A percentile compares a stretch with the other conserved stretches of the same genome.
phyloP scores from a whole-genome alignment of 1,284 basidiomycete genomes.

The Clitocybe nebularis region DNA sequence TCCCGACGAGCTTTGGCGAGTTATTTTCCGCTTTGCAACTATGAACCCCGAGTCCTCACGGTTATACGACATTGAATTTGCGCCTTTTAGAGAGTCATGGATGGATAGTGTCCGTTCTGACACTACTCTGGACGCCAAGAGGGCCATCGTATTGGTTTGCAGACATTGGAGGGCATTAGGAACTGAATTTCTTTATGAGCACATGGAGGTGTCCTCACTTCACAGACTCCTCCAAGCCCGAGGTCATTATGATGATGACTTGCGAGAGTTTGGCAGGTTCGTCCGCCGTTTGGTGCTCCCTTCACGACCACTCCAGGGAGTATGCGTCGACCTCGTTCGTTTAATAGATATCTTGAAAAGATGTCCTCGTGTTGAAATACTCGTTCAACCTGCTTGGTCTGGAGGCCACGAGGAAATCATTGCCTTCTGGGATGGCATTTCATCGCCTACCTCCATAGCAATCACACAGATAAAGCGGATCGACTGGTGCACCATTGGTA shows the following conservation, averaged over 20 bases:
- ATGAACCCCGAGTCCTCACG: background rate
- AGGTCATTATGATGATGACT: background rate
- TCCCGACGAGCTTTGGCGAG: conserved; percentile 5
- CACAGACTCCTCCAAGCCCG: background rate
- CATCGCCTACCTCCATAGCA: background rate
- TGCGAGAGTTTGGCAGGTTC: conserved; percentile 2
- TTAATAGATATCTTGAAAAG: conserved; percentile 1
- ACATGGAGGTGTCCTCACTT: background rate
- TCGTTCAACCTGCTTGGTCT: conserved; percentile 3
- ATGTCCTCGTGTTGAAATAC: conserved; percentile 4
- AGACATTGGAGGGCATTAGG: conserved; percentile 3
- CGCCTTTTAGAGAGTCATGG: conserved; percentile 5
- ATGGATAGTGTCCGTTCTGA: background rate
- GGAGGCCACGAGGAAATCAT: background rate
- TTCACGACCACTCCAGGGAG: background rate
- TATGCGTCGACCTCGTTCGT: background rate
- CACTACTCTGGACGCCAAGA: conserved; percentile 1
- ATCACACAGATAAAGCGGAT: conserved; percentile 1
- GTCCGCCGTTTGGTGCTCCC: conserved; percentile 2
- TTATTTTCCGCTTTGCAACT: conserved; percentile 6
- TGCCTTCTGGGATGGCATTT: background rate
- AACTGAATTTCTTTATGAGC: conserved; percentile 3
- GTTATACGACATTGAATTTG: conserved; percentile 2
- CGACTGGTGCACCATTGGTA: conserved; percentile 5
- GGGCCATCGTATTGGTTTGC: background rate